These are phyloP conservation scores for Paraphoma chrysanthemicola DNA, from an alignment of 2,329 filamentous ascomycete species.

Conservation along the genomic window DNA sequence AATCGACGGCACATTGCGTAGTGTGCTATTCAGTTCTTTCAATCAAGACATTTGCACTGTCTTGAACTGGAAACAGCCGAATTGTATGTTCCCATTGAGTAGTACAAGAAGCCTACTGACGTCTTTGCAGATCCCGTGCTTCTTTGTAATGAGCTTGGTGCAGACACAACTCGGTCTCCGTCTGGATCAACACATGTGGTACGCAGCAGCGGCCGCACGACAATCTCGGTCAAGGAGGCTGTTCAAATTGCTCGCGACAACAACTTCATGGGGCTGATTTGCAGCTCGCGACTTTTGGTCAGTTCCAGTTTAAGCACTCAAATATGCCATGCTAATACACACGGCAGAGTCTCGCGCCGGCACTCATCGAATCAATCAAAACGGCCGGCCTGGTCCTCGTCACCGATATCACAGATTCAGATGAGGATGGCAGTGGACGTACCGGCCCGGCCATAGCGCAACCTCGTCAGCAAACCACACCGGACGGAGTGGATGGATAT, in stretches of 20 bases:
- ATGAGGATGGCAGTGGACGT: constrained; percentile 43
- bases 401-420: constrained; percentile 76
- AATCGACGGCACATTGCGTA: constrained; percentile 73
- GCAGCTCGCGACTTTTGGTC: constrained; percentile 85
- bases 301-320: constrained; percentile 41
- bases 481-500: constrained; percentile 85
- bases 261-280: constrained; percentile 97
- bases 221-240: constrained; percentile 90
- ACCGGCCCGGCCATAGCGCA: constrained; percentile 51
- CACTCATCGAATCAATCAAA: constrained; percentile 91
- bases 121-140: constrained; percentile 76
- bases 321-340: constrained; percentile 5
- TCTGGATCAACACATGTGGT: constrained; percentile 50
- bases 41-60: constrained; percentile 90
- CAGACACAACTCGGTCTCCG: constrained; percentile 56
- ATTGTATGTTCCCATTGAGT: constrained; percentile 62
- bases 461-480: constrained; percentile 57
- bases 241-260: constrained; percentile 93
- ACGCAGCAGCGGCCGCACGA: constrained; percentile 71
- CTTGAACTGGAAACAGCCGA: constrained; percentile 98
- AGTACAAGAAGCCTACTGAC: constrained; percentile 41
- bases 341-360: constrained; percentile 84
- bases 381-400: constrained; percentile 91
- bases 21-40: constrained; percentile 93
- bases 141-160: constrained; percentile 89